Conservation (phyloP, 2,329 filamentous ascomycete species). For the Lasiodiplodia theobromae region DNA sequence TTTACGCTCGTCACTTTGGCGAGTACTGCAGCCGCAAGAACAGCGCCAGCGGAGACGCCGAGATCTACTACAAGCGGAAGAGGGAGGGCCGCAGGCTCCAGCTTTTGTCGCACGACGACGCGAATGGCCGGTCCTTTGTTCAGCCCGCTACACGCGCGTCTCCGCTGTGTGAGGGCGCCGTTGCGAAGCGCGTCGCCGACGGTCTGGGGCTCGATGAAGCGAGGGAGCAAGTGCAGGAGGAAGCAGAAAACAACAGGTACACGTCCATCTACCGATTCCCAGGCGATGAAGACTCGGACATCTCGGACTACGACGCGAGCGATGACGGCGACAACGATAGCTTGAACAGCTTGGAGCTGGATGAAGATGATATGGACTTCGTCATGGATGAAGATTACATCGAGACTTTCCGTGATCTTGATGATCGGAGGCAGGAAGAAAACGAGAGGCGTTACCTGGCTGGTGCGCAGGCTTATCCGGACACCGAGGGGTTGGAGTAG, state of each 20-base stretch:
- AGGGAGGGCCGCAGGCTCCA: rapidly evolving
- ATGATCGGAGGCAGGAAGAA: rapidly evolving
- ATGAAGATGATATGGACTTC: background rate
- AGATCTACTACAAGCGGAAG: background rate
- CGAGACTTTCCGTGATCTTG: too few species aligned
- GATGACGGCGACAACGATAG: background rate
- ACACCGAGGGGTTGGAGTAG: background rate
- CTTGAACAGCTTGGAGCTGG: background rate
- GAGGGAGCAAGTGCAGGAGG: background rate
- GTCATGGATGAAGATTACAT: background rate
- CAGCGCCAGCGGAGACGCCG: rapidly evolving
- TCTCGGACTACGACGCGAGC: background rate
- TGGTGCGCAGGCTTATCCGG: background rate
- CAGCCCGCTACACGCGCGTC: too few species aligned
- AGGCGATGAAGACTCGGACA: background rate
- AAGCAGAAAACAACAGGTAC: background rate
- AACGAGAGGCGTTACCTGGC: background rate
- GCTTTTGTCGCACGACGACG: background rate
- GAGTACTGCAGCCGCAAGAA: background rate
- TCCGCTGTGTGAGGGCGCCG: background rate
- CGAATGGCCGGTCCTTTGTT: background rate
- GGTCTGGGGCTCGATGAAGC: background rate
- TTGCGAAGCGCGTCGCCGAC: background rate
- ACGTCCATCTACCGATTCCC: rapidly evolving
- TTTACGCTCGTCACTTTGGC: background rate